Evolutionary conservation across 169 alveolate genomes (phyloP), one percentile per base, ranked within the genome.

Genomic region (Eimeria falciformis): DNA sequence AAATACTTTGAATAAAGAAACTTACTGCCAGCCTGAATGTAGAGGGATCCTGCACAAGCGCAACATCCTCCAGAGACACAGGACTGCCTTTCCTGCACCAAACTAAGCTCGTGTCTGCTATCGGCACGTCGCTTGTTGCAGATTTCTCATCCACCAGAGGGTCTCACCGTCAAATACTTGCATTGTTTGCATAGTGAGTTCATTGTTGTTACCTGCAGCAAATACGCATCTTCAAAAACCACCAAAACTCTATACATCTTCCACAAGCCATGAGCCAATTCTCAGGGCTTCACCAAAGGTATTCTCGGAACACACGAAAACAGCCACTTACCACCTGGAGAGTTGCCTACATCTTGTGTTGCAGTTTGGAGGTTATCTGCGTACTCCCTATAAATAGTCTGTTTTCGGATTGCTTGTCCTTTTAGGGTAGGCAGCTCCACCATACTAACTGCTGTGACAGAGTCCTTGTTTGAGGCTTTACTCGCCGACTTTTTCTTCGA

Each of bases 21-120:
- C 85, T 75, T 21, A 75, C 85, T 21, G 9, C 85, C 85, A 5
- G 85, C 58, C 65, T 75, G 85, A 18, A 75, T 18, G 65, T 75
- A 75, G 37, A 46, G 66, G 25, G 85, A 12, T 7, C 66, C 85
- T 75, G 85, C 58, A 75, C 65, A 21, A 68, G 25, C 45, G n/a
- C 55, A 46, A 12, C 14, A 75, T 18, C 46, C 65, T 17, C 17
- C 65, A 53, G 25, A 53, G 1, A 53, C 65, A 53, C 65, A 53
- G 25, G 40, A 33, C 2, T 33, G 40, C 40, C 40, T 33, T 33
- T 33, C 40, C 40, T 2, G 40, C 40, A 33, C 40, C 2, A 33
- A 33, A 33, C 40, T 33, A 33, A 33, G 40, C 40, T 33, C 40
- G 40, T 33, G 40, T 33, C 40, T 33, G 40, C 40, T 33, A 33